Base-by-base conservation (phyloP, 345 rosid species). In the Citrus reticulata region DNA sequence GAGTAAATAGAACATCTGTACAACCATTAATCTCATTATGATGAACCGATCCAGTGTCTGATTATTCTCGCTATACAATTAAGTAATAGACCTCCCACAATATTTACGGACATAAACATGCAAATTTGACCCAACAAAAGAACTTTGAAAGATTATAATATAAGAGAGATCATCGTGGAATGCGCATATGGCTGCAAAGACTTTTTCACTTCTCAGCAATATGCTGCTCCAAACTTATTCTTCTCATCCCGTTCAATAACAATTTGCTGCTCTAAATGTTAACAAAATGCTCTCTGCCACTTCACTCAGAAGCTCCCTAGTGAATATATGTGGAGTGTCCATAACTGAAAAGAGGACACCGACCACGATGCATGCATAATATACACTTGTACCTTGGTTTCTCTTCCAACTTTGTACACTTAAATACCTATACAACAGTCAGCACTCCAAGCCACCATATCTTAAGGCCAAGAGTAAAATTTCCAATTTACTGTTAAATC, bases 371-470 rank as follows among this genome's bases (percentile, higher is more conserved):
- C 84, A 80, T 84, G 84, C 77, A 68, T 68, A 77, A 61, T 77
- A 68, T 67, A 51, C 69, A 29, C 80, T 77, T 69, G 66, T 76
- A 75, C 77, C 83, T 54, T 27, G 32, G 81, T 75, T 86, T 81
- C 89, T 81, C 85, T 83, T 75, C 84, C 85, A 70, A 81, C 74
- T 87, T 82, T 88, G 79, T 90, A 92, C 92, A 91, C 85, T 86
- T 77, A 76, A 75, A 40, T 79, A 81, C 81, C 83, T 84, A 84
- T 74, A 51, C 82, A 68, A 74, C 79, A 59, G 90, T 91, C 84
- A 90, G 90, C 79, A 81, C 81, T 86, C 77, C 77, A 73, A 84
- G 81, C 86, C 84, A 71, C 80, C 62, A 64, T 60, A 30, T 60
- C 35, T 61, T 37, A 59, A 62, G 76, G 51, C 79, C 73, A 68